These are phyloP conservation scores for Flaveria brownii DNA, from an alignment of 129 eudicot genomes.

Conservation along the genomic window DNA sequence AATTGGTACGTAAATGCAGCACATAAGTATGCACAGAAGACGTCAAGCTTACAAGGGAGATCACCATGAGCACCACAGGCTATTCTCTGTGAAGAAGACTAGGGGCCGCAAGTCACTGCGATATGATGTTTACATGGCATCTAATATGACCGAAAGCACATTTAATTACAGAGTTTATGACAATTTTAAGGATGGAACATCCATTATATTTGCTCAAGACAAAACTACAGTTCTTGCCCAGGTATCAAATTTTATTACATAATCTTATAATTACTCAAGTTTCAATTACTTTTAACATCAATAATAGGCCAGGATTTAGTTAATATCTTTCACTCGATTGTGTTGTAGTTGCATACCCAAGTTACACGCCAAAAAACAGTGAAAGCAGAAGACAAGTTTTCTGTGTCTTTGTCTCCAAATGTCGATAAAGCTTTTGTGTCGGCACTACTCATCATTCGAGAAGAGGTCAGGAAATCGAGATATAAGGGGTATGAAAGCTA, in stretches of 20 bases:
- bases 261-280: neutral
- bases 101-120: constrained; percentile 36
- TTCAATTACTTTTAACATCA: neutral
- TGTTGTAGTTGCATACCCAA: constrained; percentile 37
- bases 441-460: constrained; percentile 39
- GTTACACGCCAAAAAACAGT: constrained; percentile 28
- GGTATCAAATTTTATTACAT: constrained; percentile 9
- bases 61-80: constrained; percentile 36
- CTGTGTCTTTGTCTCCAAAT: constrained; percentile 39
- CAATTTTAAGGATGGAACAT: constrained; percentile 38
- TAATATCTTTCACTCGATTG: neutral
- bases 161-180: constrained; percentile 44
- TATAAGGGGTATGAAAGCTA: constrained; percentile 44
- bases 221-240: constrained; percentile 37
- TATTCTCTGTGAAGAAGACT: constrained; percentile 39
- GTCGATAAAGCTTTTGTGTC: constrained; percentile 44
- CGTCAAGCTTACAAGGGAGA: constrained; percentile 45
- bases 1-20: constrained; percentile 25
- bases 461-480: constrained; percentile 44
- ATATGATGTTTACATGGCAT: constrained; percentile 38
- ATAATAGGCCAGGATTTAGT: neutral
- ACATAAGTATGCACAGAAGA: constrained; percentile 39
- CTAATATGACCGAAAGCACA: constrained; percentile 43
- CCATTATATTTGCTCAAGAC: constrained; percentile 36
- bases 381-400: constrained; percentile 33